Evolutionary conservation across 2,329 filamentous ascomycete species (phyloP).

Genomic region (Blastomyces parvus): DNA sequence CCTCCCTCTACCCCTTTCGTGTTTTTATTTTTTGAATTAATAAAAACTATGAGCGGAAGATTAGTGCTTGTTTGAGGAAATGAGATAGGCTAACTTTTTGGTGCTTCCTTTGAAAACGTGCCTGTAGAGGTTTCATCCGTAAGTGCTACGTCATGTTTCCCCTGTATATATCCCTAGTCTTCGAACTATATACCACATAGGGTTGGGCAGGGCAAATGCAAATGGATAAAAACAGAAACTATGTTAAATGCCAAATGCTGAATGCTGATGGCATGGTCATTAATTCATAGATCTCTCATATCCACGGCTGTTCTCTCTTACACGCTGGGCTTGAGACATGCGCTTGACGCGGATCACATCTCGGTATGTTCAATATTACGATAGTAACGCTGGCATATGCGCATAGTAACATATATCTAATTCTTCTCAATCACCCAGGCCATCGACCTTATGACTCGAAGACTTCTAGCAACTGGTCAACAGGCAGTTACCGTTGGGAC

Average conservation of each 20-base stretch:
- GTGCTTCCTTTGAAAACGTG: not conserved
- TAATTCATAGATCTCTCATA: constrained; percentile 48
- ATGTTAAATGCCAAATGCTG: not conserved
- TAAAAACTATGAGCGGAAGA: not conserved
- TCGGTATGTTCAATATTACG: constrained; percentile 35
- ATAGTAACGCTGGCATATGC: not conserved
- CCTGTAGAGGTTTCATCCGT: constrained; percentile 30
- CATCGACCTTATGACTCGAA: constrained; percentile 89
- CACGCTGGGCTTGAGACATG: constrained; percentile 80
- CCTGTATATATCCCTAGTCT: not conserved
- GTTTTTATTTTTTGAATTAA: not conserved
- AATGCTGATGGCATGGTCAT: not conserved
- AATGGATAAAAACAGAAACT: not conserved
- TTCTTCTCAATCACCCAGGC: constrained; percentile 38
- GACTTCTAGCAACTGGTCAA: constrained; percentile 75
- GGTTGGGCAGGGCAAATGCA: too few species aligned
- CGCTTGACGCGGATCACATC: constrained; percentile 94
- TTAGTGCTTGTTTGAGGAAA: not conserved
- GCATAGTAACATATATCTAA: constrained; percentile 17
- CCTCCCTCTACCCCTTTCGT: not conserved
- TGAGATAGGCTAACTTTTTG: not conserved
- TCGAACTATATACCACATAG: constrained; percentile 3
- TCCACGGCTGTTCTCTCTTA: constrained; percentile 78
- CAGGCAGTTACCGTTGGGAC: constrained; percentile 85
- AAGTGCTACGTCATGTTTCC: constrained; percentile 17